Evolutionary conservation across 2,329 filamentous ascomycete species (phyloP).

Genomic region (Beauveria asiatica): DNA sequence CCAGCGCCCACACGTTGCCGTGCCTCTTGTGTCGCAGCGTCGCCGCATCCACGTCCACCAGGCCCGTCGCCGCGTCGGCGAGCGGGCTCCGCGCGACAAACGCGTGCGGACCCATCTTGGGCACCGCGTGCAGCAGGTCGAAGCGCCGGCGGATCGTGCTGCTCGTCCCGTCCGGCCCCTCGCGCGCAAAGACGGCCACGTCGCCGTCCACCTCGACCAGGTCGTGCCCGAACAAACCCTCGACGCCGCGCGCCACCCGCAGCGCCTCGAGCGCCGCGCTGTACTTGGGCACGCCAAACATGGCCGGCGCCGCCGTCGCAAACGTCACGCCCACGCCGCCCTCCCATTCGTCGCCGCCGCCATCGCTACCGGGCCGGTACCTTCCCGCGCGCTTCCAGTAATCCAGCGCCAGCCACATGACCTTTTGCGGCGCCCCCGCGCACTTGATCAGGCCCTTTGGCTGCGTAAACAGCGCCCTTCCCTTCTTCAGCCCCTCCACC

Average conservation of each 20-base stretch:
- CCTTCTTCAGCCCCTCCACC: constrained; percentile 38
- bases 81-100: constrained; percentile 45
- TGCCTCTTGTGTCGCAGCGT: constrained; percentile 46
- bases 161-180: constrained; percentile 14
- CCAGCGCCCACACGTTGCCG: constrained; percentile 49
- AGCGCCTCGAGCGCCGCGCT: constrained; percentile 43
- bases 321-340: constrained; percentile 40
- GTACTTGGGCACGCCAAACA: constrained; percentile 56
- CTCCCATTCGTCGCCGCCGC: constrained; percentile 25
- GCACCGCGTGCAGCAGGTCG: constrained; percentile 47
- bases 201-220: constrained; percentile 44
- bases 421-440: constrained; percentile 53
- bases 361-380: constrained; percentile 33
- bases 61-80: constrained; percentile 41
- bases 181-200: constrained; percentile 39
- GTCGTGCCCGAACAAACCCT: constrained; percentile 51
- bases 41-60: constrained; percentile 47
- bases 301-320: constrained; percentile 44
- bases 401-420: constrained; percentile 54
- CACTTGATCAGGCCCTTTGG: constrained; percentile 52
- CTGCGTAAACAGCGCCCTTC: constrained; percentile 50
- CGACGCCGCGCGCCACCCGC: constrained; percentile 44
- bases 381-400: constrained; percentile 47
- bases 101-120: constrained; percentile 49
- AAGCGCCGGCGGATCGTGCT: constrained; percentile 37